Conservation (phyloP, 2,329 filamentous ascomycete species). For the Septoria linicola region DNA sequence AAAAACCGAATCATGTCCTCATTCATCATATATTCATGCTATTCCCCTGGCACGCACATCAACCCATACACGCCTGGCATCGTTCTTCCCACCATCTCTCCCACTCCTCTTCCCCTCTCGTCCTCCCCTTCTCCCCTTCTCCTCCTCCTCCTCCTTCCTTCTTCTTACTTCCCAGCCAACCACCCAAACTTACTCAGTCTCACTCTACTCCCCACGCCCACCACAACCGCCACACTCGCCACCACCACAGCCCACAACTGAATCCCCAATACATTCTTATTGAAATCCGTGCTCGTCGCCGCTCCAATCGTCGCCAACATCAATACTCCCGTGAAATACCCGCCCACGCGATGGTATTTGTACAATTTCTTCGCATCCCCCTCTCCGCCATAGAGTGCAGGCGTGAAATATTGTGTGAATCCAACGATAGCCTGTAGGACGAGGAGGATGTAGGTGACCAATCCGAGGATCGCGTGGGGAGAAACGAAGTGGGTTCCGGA, state of each 20-base stretch:
- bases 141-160: too few relatives aligned
- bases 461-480: constrained; percentile 77
- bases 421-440: constrained; percentile 74
- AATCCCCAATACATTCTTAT: constrained; percentile 65
- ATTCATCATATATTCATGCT: too few relatives aligned
- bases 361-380: constrained; percentile 79
- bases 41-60: too few relatives aligned
- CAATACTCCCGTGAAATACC: constrained; percentile 70
- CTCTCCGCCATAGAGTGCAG: constrained; percentile 71
- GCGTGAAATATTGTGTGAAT: constrained; percentile 76
- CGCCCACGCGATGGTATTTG: constrained; percentile 81
- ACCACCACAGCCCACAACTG: constrained; percentile 73
- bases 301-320: constrained; percentile 72
- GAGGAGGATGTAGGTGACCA: constrained; percentile 69
- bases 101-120: too few relatives aligned
- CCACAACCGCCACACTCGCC: constrained; percentile 63
- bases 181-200: constrained; percentile 78
- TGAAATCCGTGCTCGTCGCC: constrained; percentile 75
- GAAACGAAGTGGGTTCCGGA: constrained; percentile 73
- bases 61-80: too few relatives aligned
- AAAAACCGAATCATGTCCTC: too few relatives aligned
- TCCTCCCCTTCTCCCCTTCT: too few relatives aligned
- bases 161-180: constrained; percentile 35
- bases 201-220: constrained; percentile 74
- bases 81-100: too few relatives aligned